phyloP scores from a whole-genome alignment of 495 filamentous ascomycete genomes.

The Talaromyces stipitatus region DNA sequence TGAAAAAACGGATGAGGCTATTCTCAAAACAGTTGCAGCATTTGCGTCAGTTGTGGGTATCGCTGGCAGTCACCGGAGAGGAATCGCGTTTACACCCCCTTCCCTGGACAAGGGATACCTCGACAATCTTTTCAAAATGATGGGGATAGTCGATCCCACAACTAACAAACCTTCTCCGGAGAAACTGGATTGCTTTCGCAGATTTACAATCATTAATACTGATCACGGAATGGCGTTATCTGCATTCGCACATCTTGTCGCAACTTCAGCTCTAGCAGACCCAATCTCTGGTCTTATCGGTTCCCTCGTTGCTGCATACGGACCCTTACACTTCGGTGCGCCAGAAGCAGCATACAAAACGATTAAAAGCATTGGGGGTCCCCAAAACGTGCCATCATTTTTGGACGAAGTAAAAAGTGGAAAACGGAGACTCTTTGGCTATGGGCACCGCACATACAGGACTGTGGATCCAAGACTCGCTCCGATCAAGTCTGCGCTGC shows the following conservation, averaged over 20 bases:
- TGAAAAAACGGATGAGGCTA: too few species aligned
- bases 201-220: slow-evolving; percentile 25
- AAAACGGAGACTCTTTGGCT: slow-evolving; percentile 43
- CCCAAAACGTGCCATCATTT: slow-evolving; percentile 31
- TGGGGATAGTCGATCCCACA: too few species aligned
- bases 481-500: too few species aligned
- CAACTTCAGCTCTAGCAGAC: slow-evolving; percentile 41
- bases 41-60: too few species aligned
- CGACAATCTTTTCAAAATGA: too few species aligned
- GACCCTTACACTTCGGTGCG: slow-evolving; percentile 47
- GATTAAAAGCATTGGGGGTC: slow-evolving; percentile 31
- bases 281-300: slow-evolving; percentile 32
- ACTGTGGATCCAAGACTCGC: slow-evolving; percentile 38
- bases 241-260: slow-evolving; percentile 42
- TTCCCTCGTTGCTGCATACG: slow-evolving; percentile 32
- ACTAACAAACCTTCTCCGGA: too few species aligned
- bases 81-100: too few species aligned
- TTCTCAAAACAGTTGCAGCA: too few species aligned
- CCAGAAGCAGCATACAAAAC: slow-evolving; percentile 42
- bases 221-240: slow-evolving; percentile 50
- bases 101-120: too few species aligned
- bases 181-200: slow-evolving; percentile 31
- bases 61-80: too few species aligned
- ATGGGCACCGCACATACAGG: slow-evolving; percentile 48
- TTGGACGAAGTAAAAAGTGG: slow-evolving; percentile 39